Base-by-base conservation (phyloP, 805 yeast species). In the Wickerhamomyces ciferrii region DNA sequence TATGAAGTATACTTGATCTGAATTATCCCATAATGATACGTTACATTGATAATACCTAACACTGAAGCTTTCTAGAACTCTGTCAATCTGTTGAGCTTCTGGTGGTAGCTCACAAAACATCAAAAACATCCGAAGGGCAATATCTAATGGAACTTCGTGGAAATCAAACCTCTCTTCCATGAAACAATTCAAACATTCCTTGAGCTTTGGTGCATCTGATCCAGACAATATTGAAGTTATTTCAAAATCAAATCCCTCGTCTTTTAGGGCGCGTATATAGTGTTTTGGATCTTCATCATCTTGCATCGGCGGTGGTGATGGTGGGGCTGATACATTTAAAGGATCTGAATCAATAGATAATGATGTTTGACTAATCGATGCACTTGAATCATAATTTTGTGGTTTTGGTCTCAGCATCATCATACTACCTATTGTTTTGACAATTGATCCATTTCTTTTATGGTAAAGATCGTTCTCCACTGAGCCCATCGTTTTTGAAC, bases 61-160 rank as follows among this genome's bases (percentile, higher is more conserved):
- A 10, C 86, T 75, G 61, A 86, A 82, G 29, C 73, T 73, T 44
- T 75, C 77, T 37, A 86, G 64, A 4, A 83, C 72, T 41, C 90
- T 68, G 54, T 86, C 92, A 43, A 86, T 85, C 56, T 86, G 91
- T 58, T 85, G 92, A 0, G 88, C 69, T 56, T 86, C 94, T 50
- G 71, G 74, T 0, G 94, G 94, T 23, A 86, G 64, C 45, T 79
- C 78, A 47, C 79, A 72, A 42, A 72, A 65, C 68, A 80, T 70
- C 38, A 86, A 61, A 43, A 85, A 72, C 52, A 75, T 76, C 38
- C 91, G 65, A 43, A 86, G 61, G 0, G 91, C 72, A 48, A 86
- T 67, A 54, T 86, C 94, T 17, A 86, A 54, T 0, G 94, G 86
- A 50, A 76, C 78, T 23, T 67, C 67, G 2, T 53, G 39, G 48